These are phyloP conservation scores for Trichoderma aggressivum DNA, from an alignment of 2,329 filamentous ascomycete genomes.

Conservation along the genomic window DNA sequence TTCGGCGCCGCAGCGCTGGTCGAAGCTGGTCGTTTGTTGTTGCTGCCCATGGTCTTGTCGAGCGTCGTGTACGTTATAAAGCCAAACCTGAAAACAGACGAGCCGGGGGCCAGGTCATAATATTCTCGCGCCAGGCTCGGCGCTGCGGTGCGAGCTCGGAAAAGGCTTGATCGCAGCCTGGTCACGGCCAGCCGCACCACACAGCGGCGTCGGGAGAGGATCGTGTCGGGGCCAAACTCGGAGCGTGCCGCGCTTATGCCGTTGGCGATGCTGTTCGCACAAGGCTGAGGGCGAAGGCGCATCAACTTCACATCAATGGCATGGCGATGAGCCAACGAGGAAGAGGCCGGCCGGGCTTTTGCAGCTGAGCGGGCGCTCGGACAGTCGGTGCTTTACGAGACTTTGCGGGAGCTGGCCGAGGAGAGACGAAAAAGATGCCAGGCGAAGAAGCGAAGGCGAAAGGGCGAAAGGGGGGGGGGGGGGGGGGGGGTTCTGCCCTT, in stretches of 20 bases:
- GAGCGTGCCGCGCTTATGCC: conserved; percentile 18
- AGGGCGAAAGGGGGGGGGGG: conserved; percentile 5
- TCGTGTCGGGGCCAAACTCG: neutral
- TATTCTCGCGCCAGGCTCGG: conserved; percentile 23
- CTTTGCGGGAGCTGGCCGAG: neutral
- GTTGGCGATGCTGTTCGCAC: conserved; percentile 24
- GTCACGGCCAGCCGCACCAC: conserved; percentile 2
- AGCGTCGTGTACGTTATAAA: conserved; percentile 8
- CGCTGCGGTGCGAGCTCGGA: conserved; percentile 14
- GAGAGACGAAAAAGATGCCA: neutral
- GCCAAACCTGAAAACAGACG: conserved; percentile 28
- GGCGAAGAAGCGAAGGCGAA: conserved; percentile 10
- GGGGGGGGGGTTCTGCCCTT: conserved; percentile 18
- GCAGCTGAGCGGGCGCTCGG: neutral
- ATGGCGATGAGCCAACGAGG: conserved; percentile 22
- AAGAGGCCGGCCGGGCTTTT: neutral
- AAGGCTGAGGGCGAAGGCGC: conserved; percentile 25
- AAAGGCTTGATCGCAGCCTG: conserved; percentile 11
- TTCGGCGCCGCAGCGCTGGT: conserved; percentile 19
- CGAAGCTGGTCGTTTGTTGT: conserved; percentile 30
- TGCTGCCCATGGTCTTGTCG: conserved; percentile 27
- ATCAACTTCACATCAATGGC: conserved; percentile 29
- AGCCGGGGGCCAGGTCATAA: conserved; percentile 21
- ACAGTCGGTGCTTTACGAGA: neutral
- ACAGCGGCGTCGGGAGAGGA: neutral